Evolutionary conservation across 2,329 filamentous ascomycete species (phyloP).

Genomic region (Colletotrichum sp.): DNA sequence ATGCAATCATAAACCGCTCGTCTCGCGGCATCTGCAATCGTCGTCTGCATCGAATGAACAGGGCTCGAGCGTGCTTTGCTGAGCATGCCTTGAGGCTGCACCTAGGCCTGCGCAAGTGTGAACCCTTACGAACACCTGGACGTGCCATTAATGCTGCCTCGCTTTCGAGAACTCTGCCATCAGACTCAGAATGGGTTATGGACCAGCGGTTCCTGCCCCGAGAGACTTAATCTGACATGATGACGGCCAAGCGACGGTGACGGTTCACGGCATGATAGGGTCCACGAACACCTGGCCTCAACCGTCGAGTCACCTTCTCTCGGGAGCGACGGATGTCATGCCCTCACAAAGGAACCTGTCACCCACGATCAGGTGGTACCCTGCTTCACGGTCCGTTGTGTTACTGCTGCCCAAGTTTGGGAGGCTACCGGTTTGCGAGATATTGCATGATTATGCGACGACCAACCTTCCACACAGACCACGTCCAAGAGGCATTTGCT

Average conservation of each 20-base stretch:
- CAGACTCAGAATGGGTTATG: neutral
- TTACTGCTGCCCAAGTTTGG: accelerated
- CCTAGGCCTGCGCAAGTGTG: accelerated
- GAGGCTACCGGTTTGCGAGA: accelerated
- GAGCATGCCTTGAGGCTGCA: neutral
- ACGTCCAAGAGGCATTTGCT: neutral
- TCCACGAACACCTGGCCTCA: neutral
- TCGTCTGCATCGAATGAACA: neutral
- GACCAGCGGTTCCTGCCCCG: neutral
- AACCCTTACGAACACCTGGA: neutral
- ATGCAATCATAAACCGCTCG: neutral
- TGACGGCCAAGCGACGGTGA: neutral
- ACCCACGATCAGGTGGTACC: neutral
- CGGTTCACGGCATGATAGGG: neutral
- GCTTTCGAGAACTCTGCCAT: neutral
- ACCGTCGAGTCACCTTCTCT: neutral
- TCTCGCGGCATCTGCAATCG: neutral
- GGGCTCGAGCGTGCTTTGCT: neutral
- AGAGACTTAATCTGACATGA: neutral
- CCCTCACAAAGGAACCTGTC: accelerated
- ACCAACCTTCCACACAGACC: neutral
- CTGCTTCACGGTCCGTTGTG: accelerated
- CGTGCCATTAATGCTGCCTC: neutral
- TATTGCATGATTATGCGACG: neutral
- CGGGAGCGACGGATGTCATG: neutral